phyloP scores from a whole-genome alignment of 73 alveolate genomes.

The Blepharisma stoltei region DNA sequence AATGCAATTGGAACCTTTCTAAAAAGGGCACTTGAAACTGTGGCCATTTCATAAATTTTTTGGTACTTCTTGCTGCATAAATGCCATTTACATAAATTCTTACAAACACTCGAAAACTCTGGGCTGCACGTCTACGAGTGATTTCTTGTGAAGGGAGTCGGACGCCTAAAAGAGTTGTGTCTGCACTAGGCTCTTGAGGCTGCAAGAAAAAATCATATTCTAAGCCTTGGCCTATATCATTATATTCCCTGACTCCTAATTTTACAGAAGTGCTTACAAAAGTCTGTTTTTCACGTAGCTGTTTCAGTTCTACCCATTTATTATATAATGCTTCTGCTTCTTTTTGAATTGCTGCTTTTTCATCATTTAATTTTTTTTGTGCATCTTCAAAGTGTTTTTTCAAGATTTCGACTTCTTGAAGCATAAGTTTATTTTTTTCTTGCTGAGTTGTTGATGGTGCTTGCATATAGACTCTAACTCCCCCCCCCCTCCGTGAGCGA shows the following conservation, averaged over 20 bases:
- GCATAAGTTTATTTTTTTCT: slow-evolving; percentile 60
- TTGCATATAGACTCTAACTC: no score
- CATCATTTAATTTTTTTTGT: slow-evolving; percentile 63
- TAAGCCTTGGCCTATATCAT: slow-evolving; percentile 55
- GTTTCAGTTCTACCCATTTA: slow-evolving; percentile 86
- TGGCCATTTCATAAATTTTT: slow-evolving; percentile 80
- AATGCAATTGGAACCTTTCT: slow-evolving; percentile 75
- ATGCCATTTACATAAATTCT: slow-evolving; percentile 73
- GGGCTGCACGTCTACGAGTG: slow-evolving; percentile 66
- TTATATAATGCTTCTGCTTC: slow-evolving; percentile 73
- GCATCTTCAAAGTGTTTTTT: slow-evolving; percentile 68
- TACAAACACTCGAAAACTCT: slow-evolving; percentile 54
- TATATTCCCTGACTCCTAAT: slow-evolving; percentile 75
- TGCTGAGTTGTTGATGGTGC: slow-evolving; percentile 32
- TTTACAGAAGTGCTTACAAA: slow-evolving; percentile 68
- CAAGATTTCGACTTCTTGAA: slow-evolving; percentile 77
- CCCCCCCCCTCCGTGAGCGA: no score
- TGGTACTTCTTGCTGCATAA: slow-evolving; percentile 80
- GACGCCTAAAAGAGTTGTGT: slow-evolving; percentile 29
- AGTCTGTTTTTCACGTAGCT: slow-evolving; percentile 67
- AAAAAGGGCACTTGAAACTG: slow-evolving; percentile 84
- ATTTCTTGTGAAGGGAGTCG: slow-evolving; percentile 45
- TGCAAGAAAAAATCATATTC: slow-evolving; percentile 79
- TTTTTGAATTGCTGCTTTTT: slow-evolving; percentile 62
- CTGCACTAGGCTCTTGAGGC: slow-evolving; percentile 68